phyloP scores from a whole-genome alignment of 2,329 filamentous ascomycete species.

The Cladosporium colombiae region DNA sequence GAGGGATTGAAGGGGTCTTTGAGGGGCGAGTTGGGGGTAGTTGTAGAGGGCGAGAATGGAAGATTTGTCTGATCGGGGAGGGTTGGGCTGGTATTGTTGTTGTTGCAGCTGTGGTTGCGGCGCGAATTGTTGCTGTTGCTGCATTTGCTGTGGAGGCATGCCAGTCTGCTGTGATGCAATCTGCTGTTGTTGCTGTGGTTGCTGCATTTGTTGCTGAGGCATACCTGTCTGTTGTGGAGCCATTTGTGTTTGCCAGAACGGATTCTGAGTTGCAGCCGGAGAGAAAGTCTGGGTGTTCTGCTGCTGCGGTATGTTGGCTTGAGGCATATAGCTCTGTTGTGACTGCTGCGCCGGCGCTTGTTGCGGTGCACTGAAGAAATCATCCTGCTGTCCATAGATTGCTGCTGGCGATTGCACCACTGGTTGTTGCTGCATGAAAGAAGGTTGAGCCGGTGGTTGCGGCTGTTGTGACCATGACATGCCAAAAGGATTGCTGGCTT shows the following conservation, averaged over 20 bases:
- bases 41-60: constrained; percentile 77
- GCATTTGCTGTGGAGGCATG: constrained; percentile 38
- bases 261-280: constrained; percentile 22
- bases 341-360: constrained; percentile 20
- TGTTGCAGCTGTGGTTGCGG: constrained; percentile 31
- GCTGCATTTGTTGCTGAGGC: constrained; percentile 35
- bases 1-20: constrained; percentile 40
- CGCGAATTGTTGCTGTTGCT: constrained; percentile 32
- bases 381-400: constrained; percentile 31
- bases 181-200: constrained; percentile 39
- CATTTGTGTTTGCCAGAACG: constrained; percentile 30
- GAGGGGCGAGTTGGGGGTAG: constrained; percentile 56
- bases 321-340: constrained; percentile 7
- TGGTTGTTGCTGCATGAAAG: constrained; percentile 36
- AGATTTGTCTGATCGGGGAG: constrained; percentile 64
- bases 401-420: constrained; percentile 31
- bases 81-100: constrained; percentile 24
- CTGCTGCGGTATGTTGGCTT: constrained; percentile 17
- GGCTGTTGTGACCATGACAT: constrained; percentile 16
- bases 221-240: constrained; percentile 26
- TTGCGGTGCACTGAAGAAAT: constrained; percentile 32
- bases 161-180: constrained; percentile 38
- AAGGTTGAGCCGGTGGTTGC: background rate
- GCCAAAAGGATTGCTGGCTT: constrained; percentile 24
- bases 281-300: constrained; percentile 13